Conservation (phyloP, 1,284 basidiomycete species). For the Trichosporon asahii region DNA sequence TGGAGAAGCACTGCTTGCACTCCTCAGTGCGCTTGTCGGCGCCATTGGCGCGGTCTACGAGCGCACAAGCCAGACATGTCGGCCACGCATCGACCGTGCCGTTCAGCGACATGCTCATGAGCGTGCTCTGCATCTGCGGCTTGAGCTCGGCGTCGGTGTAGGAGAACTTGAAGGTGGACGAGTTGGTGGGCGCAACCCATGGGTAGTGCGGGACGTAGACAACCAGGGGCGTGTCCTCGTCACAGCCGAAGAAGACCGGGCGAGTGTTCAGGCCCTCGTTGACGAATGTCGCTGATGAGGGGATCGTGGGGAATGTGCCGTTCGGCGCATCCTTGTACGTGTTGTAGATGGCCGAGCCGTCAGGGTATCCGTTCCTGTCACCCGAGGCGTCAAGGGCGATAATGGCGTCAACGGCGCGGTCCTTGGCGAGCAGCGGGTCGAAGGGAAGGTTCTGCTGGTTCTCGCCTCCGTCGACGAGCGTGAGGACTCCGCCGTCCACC, state of each 20-base stretch:
- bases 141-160: constrained; percentile 45
- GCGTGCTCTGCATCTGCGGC: constrained; percentile 37
- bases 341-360: constrained; percentile 52
- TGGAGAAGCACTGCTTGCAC: constrained; percentile 47
- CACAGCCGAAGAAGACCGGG: constrained; percentile 52
- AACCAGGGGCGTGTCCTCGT: constrained; percentile 51
- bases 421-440: constrained; percentile 55
- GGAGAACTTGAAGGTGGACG: constrained; percentile 48
- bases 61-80: constrained; percentile 52
- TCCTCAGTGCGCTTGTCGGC: constrained; percentile 31
- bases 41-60: constrained; percentile 48
- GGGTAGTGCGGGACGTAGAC: constrained; percentile 55
- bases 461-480: constrained; percentile 55
- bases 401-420: constrained; percentile 55
- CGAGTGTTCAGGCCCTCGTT: constrained; percentile 56
- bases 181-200: constrained; percentile 48
- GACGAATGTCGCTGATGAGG: constrained; percentile 53
- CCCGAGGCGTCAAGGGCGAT: constrained; percentile 56
- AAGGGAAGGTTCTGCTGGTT: constrained; percentile 55
- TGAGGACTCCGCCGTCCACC: constrained; percentile 36
- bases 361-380: constrained; percentile 56
- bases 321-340: constrained; percentile 35
- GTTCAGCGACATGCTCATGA: constrained; percentile 39
- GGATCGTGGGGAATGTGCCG: constrained; percentile 50
- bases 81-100: constrained; percentile 44